Percentiles rank a stretch among this genome's conserved stretches.
phyloP scores from a whole-genome alignment of 2,329 filamentous ascomycete genomes.

The Cladosporium sp. region DNA sequence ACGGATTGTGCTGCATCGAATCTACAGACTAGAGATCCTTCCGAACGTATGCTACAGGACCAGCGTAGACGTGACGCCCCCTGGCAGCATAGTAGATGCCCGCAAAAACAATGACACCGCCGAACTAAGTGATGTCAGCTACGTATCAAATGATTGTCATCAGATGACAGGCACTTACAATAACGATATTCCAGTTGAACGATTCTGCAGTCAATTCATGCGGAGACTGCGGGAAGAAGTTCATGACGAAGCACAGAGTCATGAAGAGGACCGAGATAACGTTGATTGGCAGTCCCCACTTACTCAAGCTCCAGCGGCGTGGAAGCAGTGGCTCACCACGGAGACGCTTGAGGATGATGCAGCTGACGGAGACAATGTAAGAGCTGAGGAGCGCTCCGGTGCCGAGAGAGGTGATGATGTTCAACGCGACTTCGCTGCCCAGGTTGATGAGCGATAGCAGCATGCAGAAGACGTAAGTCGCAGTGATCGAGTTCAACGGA shows the following conservation, averaged over 20 bases:
- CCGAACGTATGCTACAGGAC: slow-evolving; percentile 24
- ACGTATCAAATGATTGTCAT: not conserved
- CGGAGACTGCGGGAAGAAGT: slow-evolving; percentile 42
- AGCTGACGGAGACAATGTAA: slow-evolving; percentile 42
- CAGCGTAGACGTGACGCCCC: slow-evolving; percentile 24
- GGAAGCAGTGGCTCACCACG: slow-evolving; percentile 37
- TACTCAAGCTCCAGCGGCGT: slow-evolving; percentile 42
- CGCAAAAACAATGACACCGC: slow-evolving; percentile 23
- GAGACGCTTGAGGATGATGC: slow-evolving; percentile 40
- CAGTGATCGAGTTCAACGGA: slow-evolving; percentile 30
- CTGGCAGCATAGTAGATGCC: slow-evolving; percentile 22
- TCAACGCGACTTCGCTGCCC: slow-evolving; percentile 31
- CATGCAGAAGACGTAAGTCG: slow-evolving; percentile 27
- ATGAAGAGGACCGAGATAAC: slow-evolving; percentile 41
- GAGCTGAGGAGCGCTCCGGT: slow-evolving; percentile 43
- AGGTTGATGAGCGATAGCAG: slow-evolving; percentile 32
- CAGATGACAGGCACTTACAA: not conserved
- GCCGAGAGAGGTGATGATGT: slow-evolving; percentile 43
- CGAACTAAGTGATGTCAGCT: slow-evolving; percentile 5
- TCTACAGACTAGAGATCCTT: slow-evolving; percentile 17
- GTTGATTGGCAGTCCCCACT: slow-evolving; percentile 43
- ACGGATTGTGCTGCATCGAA: not conserved
- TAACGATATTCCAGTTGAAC: slow-evolving; percentile 48
- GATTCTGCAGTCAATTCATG: slow-evolving; percentile 36
- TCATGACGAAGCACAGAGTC: slow-evolving; percentile 33